Evolutionary conservation across 176 grass and related monocot genomes (phyloP), one percentile per base, ranked within the genome.

Genomic region (Rhynchospora breviuscula): DNA sequence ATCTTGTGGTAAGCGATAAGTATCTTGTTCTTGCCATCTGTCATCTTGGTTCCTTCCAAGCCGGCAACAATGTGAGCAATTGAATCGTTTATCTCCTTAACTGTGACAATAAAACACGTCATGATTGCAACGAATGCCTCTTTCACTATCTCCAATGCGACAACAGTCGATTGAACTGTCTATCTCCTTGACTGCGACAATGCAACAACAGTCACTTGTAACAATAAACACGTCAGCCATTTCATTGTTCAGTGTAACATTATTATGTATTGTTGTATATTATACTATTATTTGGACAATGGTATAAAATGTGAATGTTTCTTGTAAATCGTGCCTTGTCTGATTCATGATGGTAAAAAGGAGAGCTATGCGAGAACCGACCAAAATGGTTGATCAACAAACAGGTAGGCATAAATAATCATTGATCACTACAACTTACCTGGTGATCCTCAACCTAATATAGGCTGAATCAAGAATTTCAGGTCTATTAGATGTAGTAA

Each of bases 1-100:
- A 91, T 94, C 78, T 97, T 90, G 72, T 94, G 92, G 80, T 94
- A 94, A 35, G 94, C 92, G 21, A 94, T 87, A 22, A 97, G 89
- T 67, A 78, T 79, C 76, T 97, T 97, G 87, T 62, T 97, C 79
- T 90, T 94, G 73, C 92, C 88, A 68, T 94, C 90, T 71, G 87
- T 97, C 92, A 94, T 97, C 63, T 63, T 83, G 44, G 92, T 87
- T 14, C 95, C 95, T 85, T 97, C 92, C 72, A 97, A 78, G 7
- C 92, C 89, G 0, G 90, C 90, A 14, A 97, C 92, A 29, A 92
- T 89, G 7, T 87, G 89, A 74, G 93, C 90, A 31, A 98, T 98
- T 45, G 88, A 92, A 81, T 91, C 89, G 4, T 98, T 87, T 44
- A 97, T 97, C 85, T 94, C 92, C 33, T 87, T 91, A 17, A 88